Base-by-base conservation (phyloP, 2,329 filamentous ascomycete species). In the Fusarium sulawesiense region DNA sequence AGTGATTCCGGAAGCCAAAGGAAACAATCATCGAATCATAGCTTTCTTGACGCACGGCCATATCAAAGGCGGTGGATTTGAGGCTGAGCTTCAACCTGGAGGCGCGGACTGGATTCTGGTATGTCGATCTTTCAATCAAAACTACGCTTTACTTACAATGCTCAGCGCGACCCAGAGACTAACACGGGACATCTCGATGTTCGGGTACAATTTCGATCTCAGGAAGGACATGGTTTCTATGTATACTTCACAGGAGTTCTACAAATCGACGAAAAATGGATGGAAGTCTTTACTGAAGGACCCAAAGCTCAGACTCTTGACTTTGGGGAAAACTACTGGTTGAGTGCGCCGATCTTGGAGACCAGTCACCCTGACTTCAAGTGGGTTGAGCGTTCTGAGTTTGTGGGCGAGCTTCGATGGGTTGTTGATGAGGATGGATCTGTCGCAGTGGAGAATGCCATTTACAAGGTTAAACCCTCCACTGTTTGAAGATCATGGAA, bases 61-160 rank as follows among this genome's bases (percentile, higher is more conserved):
- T 4, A 29, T 63, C 3, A 42, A 32, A 12, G 60, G 60, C 3
- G 34, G 41, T 14, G 57, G 32, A 1, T 13, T 63, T 5, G 60
- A 63, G 6, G 60, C 57, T 4, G 41, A 63, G 1, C 60, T 63
- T 2, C 58, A 46, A 7, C 60, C 60, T 0, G 60, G 57, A 7
- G 57, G 60, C 2, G 57, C 60, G 0, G 60, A 63, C 10, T 63
- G 60, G 60, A 63, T 63, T 1, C 1, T 63, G 41, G 60, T 60
- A 47, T 20, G 41, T 37, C 12, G 3, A 41, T 10, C 34, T 12
- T 11, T 3, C 10, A 37, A 6, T 18, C 11, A 11, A 10, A 5
- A 37, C 18, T 4, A 32, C 3, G 10, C 16, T 25, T 3, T 16
- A 14, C 29, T 60, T 7, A 62, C 3, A 1, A 11, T 1, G 7